These are phyloP conservation scores for Mesembryanthemum crystallinum DNA, from an alignment of 148 eudicot species.

Conservation along the genomic window DNA sequence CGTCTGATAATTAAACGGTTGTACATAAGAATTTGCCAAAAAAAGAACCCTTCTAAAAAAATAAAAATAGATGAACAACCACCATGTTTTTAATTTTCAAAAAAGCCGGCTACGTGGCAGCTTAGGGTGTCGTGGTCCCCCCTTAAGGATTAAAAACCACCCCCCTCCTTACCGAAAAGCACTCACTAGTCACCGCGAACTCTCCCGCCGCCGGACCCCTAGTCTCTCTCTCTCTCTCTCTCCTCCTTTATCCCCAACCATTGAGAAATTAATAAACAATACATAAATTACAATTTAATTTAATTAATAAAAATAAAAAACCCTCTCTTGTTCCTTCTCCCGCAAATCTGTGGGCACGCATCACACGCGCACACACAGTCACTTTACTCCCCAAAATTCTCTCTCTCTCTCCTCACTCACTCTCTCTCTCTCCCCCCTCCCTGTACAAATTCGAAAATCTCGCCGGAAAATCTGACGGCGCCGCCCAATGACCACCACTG, in stretches of 20 bases:
- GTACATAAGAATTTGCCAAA: no score
- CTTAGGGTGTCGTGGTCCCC: no score
- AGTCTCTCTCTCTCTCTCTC: background rate
- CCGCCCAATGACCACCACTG: conserved; percentile 38
- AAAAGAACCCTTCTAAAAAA: no score
- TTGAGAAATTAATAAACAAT: background rate
- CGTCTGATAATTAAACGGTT: no score
- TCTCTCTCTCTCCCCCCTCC: background rate
- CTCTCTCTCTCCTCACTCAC: background rate
- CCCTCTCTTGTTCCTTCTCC: background rate
- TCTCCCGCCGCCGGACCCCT: background rate
- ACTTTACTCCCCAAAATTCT: no score
- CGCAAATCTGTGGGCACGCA: background rate
- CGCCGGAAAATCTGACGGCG: conserved; percentile 35
- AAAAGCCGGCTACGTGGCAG: no score
- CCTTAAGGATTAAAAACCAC: no score
- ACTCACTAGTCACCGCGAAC: no score
- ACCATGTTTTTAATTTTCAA: no score
- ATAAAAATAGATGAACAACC: no score
- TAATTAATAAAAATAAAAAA: no score
- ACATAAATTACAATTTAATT: no score
- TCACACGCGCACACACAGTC: background rate
- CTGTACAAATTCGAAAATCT: background rate
- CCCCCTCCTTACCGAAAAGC: background rate
- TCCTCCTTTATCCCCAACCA: background rate